Base-by-base conservation (phyloP, 2,329 filamentous ascomycete genomes). In the Colletotrichum sp. region DNA sequence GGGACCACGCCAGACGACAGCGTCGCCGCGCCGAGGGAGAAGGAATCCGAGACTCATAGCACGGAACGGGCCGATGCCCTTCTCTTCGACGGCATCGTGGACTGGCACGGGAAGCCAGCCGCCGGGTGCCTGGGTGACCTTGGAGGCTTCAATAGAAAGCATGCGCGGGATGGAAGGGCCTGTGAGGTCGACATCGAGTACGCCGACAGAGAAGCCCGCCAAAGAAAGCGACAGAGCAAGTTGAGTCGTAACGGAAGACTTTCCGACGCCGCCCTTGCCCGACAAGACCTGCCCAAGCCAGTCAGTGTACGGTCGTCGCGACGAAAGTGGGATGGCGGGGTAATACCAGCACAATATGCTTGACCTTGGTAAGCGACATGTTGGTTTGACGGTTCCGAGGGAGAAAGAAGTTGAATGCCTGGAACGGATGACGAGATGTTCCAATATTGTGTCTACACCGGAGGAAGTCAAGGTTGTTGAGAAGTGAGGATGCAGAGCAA, bases 161-260 rank as follows among this genome's bases (percentile, higher is more conserved):
- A 99, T 95, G 68, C 96, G 95, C 28, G 97, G 97, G 82, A 99
- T 98, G 19, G 96, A 98, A 19, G 97, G 97, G 1, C 97, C 97
- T 1, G 97, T 99, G 22, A 99, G 91, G 84, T 99, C 97, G 82
- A 98, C 93, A 84, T 99, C 97, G 79, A 99, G 94, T 32, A 99
- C 96, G 69, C 97, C 97, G 59, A 98, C 96, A 0, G 95, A 96
- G 83, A 96, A 91, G 74, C 96, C 96, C 78, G 95, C 92, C 1
- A 97, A 90, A 3, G 95, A 93, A 36, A 99, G 92, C 1, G 96
- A 96, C 48, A 99, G 91, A 11, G 97, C 97, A 19, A 99, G 93
- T 84, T 99, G 97, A 2, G 96, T 98, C 1, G 97, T 98, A n/a
- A 98, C 93, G 68, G 96, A 98, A 59, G 96, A 98, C 88, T 99